Percentiles rank a stretch among this genome's conserved stretches.
These are phyloP conservation scores for Raphanus raphanistrum DNA, from an alignment of 345 rosid species.

Conservation along the genomic window DNA sequence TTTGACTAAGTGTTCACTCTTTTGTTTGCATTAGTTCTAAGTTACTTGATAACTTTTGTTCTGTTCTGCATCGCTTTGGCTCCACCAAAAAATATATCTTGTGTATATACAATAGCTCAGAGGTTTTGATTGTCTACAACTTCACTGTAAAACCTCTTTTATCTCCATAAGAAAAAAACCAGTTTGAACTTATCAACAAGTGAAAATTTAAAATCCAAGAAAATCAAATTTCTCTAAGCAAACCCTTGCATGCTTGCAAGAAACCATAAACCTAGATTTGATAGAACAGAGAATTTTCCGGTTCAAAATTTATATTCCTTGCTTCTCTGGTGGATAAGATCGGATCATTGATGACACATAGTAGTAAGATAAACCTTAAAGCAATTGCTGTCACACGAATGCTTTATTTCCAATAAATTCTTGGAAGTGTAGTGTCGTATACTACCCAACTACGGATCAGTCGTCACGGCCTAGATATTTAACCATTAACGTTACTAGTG, in stretches of 20 bases:
- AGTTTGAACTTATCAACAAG: background rate
- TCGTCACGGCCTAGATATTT: background rate
- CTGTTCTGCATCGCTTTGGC: conserved; percentile 39
- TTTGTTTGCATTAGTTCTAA: conserved; percentile 32
- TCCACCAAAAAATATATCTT: conserved; percentile 22
- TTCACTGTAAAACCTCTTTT: background rate
- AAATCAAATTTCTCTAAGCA: conserved; percentile 1
- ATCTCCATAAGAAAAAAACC: too few relatives aligned
- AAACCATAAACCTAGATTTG: background rate
- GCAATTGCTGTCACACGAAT: background rate
- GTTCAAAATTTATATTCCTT: background rate
- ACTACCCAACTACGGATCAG: background rate
- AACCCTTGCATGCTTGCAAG: background rate
- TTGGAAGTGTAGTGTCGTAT: background rate
- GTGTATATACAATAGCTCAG: conserved; percentile 28
- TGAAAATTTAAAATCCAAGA: conserved; percentile 4
- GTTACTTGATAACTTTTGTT: conserved; percentile 35
- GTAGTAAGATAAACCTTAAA: background rate
- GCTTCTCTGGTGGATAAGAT: background rate
- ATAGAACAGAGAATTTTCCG: background rate
- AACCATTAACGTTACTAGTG: background rate
- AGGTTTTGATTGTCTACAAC: conserved; percentile 22
- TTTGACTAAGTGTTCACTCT: conserved; percentile 21
- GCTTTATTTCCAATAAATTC: background rate
- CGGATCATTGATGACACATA: background rate